Evolutionary conservation across 208 protist species (phyloP), one percentile per base, ranked within the genome.

Genomic region (Naegleria gruberi): DNA sequence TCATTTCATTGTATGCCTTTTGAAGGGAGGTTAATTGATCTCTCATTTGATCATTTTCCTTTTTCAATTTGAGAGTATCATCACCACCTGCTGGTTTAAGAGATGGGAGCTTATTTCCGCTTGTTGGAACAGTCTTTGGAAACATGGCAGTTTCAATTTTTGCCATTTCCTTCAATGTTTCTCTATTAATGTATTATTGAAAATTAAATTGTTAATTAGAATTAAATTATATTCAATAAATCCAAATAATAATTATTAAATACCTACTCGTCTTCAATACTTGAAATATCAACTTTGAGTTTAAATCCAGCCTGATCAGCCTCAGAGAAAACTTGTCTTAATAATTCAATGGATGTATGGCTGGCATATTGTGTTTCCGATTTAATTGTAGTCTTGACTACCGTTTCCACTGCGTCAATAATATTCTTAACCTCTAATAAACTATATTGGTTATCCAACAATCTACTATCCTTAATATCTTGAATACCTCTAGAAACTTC

Each of bases 31-130:
- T 55, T 4, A 87, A 23, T 55, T 87, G 34, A 1, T 87, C 83
- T 87, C 43, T 87, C n/a, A 87, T 44, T 15, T 46, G 6, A 44
- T 87, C 43, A 87, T 87, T 87, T 26, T 87, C 83, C 26, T n/a
- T 47, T 55, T 55, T 87, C 23, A 87, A 87, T 87, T 87, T 87
- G 23, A 87, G 26, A 55, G 26, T 40, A 55, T 87, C 83, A 40
- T 87, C 83, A 30, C 15, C 42, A 46, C 15, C n/a, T 34, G 44
- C 30, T 83, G 6, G 41, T 41, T 55, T 87, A 34, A 41, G n/a
- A 0, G 19, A 55, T 15, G 44, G 23, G 8, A 87, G 23, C 55
- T 87, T 45, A 26, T 87, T 55, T 55, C 19, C 34, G 34, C 43
- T 15, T 82, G n/a, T n/a, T n/a, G 46, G 7, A 19, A 37, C 12